Conservation (phyloP, 1,284 basidiomycete species). For the Hemileia vastatrix region DNA sequence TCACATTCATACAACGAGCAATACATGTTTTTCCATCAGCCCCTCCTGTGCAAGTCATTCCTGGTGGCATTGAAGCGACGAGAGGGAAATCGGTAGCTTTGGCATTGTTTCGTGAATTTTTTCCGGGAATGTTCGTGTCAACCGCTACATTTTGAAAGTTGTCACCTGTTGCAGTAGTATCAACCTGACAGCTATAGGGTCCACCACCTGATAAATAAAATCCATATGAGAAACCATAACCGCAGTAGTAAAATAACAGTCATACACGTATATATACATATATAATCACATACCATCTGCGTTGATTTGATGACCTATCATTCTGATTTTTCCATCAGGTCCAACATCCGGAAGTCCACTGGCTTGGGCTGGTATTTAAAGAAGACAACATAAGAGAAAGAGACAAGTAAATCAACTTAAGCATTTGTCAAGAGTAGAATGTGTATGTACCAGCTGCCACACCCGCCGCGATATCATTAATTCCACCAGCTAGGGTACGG, state of each 20-base stretch:
- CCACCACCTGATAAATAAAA: background rate
- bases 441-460: slow-evolving; percentile 9
- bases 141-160: slow-evolving; percentile 5
- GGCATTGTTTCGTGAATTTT: background rate
- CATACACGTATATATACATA: background rate
- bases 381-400: background rate
- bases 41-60: slow-evolving; percentile 9
- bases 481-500: slow-evolving; percentile 16
- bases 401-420: background rate
- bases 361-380: slow-evolving; percentile 5
- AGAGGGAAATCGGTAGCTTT: slow-evolving; percentile 6
- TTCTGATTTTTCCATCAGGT: slow-evolving; percentile 1
- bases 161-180: slow-evolving; percentile 4
- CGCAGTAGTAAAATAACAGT: background rate
- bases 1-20: slow-evolving; percentile 15
- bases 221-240: background rate
- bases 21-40: slow-evolving; percentile 12
- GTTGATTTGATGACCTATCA: slow-evolving; percentile 15
- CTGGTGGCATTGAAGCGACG: slow-evolving; percentile 1
- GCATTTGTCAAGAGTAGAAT: background rate
- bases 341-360: slow-evolving; percentile 14
- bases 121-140: slow-evolving; percentile 1
- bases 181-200: slow-evolving; percentile 8
- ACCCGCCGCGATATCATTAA: slow-evolving; percentile 4
- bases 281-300: slow-evolving; percentile 3